phyloP scores from a whole-genome alignment of 2,329 filamentous ascomycete genomes.

The Trichoderma sp. region DNA sequence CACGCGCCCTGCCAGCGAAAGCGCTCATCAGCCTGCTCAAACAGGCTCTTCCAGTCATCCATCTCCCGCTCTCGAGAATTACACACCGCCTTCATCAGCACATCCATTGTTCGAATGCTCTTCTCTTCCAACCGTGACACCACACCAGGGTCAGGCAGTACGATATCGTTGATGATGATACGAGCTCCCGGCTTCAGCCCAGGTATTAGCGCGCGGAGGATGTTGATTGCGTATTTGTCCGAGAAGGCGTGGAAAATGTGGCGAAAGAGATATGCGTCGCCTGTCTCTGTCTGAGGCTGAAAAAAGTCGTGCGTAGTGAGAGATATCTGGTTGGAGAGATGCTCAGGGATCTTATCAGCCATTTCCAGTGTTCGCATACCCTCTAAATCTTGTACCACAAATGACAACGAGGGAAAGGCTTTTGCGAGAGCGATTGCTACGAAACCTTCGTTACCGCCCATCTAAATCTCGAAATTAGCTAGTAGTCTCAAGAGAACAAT shows the following conservation, averaged over 20 bases:
- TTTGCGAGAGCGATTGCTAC: constrained; percentile 34
- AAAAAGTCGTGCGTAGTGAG: constrained; percentile 58
- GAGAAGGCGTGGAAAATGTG: constrained; percentile 62
- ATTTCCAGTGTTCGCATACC: constrained; percentile 45
- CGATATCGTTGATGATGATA: constrained; percentile 46
- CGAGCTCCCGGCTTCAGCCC: constrained; percentile 54
- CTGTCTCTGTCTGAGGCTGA: constrained; percentile 52
- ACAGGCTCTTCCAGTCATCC: constrained; percentile 49
- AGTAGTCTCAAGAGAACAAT: too few relatives aligned
- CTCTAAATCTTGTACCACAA: constrained; percentile 56
- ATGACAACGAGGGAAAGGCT: constrained; percentile 37
- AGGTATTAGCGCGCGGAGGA: constrained; percentile 52
- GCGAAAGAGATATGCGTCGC: constrained; percentile 58
- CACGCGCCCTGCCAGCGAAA: constrained; percentile 44
- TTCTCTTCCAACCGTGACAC: constrained; percentile 44
- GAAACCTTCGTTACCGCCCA: constrained; percentile 37
- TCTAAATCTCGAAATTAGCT: constrained; percentile 26
- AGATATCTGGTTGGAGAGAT: constrained; percentile 42
- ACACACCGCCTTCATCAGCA: constrained; percentile 52
- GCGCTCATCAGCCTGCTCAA: constrained; percentile 43
- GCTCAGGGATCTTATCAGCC: constrained; percentile 37
- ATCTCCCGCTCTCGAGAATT: constrained; percentile 52
- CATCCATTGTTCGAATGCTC: constrained; percentile 48
- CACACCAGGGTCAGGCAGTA: constrained; percentile 40
- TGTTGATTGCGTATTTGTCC: constrained; percentile 49